Percentiles rank a stretch among this genome's conserved stretches.
Conservation (phyloP, 75 land plant species). For the Pinus taeda region DNA sequence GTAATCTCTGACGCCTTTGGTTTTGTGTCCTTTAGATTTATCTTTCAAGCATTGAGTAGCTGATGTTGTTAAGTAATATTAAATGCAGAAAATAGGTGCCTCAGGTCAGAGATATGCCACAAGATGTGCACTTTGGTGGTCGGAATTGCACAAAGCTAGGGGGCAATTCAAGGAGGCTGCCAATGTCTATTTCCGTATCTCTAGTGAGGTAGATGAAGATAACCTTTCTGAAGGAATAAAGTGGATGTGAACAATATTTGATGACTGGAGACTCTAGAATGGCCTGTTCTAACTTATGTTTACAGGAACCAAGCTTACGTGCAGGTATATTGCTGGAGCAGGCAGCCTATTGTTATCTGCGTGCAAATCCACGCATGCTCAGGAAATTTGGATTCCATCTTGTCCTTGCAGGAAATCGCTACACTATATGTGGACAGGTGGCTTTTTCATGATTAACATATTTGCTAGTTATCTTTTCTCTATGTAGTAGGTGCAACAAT, state of each 20-base stretch:
- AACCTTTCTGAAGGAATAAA: not conserved
- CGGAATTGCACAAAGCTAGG: constrained; percentile 88
- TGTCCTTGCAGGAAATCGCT: constrained; percentile 88
- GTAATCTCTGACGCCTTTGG: not conserved
- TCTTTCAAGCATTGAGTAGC: not conserved
- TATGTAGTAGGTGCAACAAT: not conserved
- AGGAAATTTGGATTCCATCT: constrained; percentile 95
- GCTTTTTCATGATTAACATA: not conserved
- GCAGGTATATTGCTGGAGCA: constrained; percentile 96
- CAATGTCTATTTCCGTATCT: constrained; percentile 66
- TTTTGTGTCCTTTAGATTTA: constrained; percentile 1
- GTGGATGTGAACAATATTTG: not conserved
- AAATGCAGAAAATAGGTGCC: constrained; percentile 63
- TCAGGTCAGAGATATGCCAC: constrained; percentile 72
- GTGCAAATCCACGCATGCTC: constrained; percentile 77
- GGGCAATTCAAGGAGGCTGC: constrained; percentile 90
- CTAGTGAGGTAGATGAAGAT: constrained; percentile 59
- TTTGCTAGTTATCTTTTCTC: not conserved
- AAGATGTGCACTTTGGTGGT: constrained; percentile 97
- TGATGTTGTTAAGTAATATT: constrained; percentile 1
- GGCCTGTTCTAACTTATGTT: not conserved
- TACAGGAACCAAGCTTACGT: constrained; percentile 66
- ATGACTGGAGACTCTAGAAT: not conserved
- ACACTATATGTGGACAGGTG: constrained; percentile 90
- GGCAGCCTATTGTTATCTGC: constrained; percentile 90